Percentiles rank a stretch among this genome's conserved stretches.
Evolutionary conservation across 495 filamentous ascomycete genomes (phyloP).

Genomic region (Penicillium daleae): DNA sequence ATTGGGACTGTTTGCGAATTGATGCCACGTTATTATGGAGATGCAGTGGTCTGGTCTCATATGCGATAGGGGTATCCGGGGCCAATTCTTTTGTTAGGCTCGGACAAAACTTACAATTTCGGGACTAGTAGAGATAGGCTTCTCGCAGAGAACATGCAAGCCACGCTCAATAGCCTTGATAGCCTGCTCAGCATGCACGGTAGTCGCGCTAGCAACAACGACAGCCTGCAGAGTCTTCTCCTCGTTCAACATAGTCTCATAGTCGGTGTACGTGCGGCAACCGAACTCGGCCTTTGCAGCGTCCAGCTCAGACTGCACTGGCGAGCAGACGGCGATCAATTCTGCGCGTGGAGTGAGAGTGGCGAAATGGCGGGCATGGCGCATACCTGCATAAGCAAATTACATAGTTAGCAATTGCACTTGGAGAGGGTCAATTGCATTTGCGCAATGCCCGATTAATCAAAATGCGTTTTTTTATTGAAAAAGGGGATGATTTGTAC

Average conservation of each 20-base stretch:
- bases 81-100: too few relatives aligned
- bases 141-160: conserved; percentile 58
- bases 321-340: conserved; percentile 50
- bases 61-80: not conserved
- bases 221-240: conserved; percentile 51
- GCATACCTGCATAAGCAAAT: conserved; percentile 24
- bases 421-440: not conserved
- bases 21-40: not conserved
- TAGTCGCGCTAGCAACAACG: conserved; percentile 48
- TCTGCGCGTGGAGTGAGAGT: conserved; percentile 49
- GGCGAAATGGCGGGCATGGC: conserved; percentile 52
- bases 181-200: conserved; percentile 53
- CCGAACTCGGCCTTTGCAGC: conserved; percentile 45
- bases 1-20: conserved; percentile 37
- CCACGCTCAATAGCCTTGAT: conserved; percentile 53
- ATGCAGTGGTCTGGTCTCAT: not conserved
- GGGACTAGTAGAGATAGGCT: conserved; percentile 49
- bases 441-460: not conserved
- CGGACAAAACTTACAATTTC: conserved; percentile 24
- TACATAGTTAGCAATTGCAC: conserved; percentile 1
- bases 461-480: not conserved
- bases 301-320: conserved; percentile 44
- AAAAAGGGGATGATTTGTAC: conserved; percentile 15
- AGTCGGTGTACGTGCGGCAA: conserved; percentile 41
- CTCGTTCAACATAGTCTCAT: conserved; percentile 49